Base-by-base conservation (phyloP, 2,329 filamentous ascomycete genomes). In the Aspergillus phoenicis region DNA sequence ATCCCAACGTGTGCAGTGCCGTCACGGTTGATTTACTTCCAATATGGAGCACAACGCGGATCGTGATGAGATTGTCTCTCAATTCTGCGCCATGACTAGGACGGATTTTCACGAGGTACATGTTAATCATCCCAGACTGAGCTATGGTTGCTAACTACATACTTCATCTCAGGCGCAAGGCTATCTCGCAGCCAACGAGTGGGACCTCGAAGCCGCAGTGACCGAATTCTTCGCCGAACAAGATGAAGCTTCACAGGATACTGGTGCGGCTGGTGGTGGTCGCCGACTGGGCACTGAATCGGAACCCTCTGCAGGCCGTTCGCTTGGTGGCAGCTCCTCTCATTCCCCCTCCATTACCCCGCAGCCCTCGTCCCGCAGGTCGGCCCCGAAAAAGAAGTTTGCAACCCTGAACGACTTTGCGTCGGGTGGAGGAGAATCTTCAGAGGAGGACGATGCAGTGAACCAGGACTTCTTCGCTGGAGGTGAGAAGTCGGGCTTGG, bases 401-500 rank as follows among this genome's bases (percentile, higher is more conserved):
- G 81, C 80, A 54, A 82, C 81, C 8, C 60, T 83, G 22, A 77
- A 78, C 28, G 81, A 83, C 61, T 70, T 82, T 61, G 63, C 71
- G 17, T 69, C 76, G 20, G 72, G 75, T 48, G 77, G 75, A n/a
- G 78, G 66, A 11, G 72, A 78, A 53, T 73, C 73, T 3, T 76
- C 78, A 15, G 80, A 86, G 6, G 82, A 85, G 11, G 82, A 85
- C 62, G 81, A 85, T 54, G 78, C 81, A 54, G 81, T 82, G 61
- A 77, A 78, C 24, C 81, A 81, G 55, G 85, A 89, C 71, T 80
- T 88, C 64, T 89, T 87, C 70, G 83, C 87, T 20, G 87, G 87
- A 51, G 87, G 87, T 49, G 87, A 88, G 73, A 89, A 89, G 76
- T 89, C 86, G 11, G 87, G 86, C n/a, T 77, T 89, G 26, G 87